Evolutionary conservation across 2,329 filamentous ascomycete genomes (phyloP).

Genomic region (Sarocladiaceae sp.): DNA sequence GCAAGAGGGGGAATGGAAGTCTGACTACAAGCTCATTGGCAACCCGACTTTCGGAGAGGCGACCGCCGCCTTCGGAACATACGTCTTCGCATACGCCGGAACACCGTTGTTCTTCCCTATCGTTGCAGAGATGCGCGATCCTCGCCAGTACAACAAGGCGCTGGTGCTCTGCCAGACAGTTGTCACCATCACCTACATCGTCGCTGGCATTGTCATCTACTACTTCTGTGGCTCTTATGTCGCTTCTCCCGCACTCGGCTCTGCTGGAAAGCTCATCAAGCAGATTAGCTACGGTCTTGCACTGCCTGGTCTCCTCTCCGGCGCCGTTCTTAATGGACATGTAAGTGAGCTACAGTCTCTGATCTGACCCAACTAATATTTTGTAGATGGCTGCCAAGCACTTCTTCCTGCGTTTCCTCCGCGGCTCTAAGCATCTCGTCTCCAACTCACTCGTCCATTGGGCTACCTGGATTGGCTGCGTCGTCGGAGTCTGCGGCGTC

Average conservation of each 20-base stretch:
- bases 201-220: slow-evolving; percentile 36
- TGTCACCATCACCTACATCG: slow-evolving; percentile 26
- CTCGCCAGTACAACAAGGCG: slow-evolving; percentile 21
- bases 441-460: slow-evolving; percentile 25
- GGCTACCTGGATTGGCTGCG: slow-evolving; percentile 26
- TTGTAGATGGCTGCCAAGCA: slow-evolving; percentile 20
- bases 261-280: slow-evolving; percentile 36
- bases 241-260: slow-evolving; percentile 40
- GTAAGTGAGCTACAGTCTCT: slow-evolving; percentile 12
- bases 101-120: slow-evolving; percentile 31
- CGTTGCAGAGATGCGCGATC: slow-evolving; percentile 28
- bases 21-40: slow-evolving; percentile 24
- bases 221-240: slow-evolving; percentile 41
- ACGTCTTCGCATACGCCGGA: slow-evolving; percentile 34
- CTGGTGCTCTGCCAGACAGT: slow-evolving; percentile 21
- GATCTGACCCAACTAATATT: not conserved
- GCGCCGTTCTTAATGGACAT: slow-evolving; percentile 20
- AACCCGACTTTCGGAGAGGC: slow-evolving; percentile 25
- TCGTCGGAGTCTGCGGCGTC: slow-evolving; percentile 17
- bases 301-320: slow-evolving; percentile 22
- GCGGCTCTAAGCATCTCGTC: slow-evolving; percentile 25
- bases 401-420: slow-evolving; percentile 21
- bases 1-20: slow-evolving; percentile 16
- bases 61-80: slow-evolving; percentile 24
- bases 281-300: slow-evolving; percentile 37